A percentile compares a stretch with the other conserved stretches of the same genome.
phyloP scores from a whole-genome alignment of 805 yeast species.

The Blastobotrys robertii region DNA sequence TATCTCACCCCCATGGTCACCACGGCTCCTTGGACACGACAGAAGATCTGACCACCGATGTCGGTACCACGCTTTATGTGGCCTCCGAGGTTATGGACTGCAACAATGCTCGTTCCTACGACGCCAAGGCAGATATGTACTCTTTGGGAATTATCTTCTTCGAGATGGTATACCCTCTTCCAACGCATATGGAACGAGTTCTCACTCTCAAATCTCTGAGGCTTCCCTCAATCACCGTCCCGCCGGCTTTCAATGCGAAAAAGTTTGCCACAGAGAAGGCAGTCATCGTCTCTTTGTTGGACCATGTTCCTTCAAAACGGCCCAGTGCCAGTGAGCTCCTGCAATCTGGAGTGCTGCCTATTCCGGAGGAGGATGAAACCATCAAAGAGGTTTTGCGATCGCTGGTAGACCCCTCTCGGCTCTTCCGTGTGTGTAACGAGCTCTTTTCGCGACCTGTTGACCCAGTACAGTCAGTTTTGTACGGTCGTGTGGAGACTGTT shows the following conservation, averaged over 20 bases:
- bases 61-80: conserved; percentile 89
- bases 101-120: conserved; percentile 62
- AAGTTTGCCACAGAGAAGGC: conserved; percentile 50
- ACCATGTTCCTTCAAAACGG: conserved; percentile 68
- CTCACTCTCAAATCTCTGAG: conserved; percentile 60
- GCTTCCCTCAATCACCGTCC: conserved; percentile 51
- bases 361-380: conserved; percentile 80
- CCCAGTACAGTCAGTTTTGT: conserved; percentile 68
- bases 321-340: conserved; percentile 73
- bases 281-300: conserved; percentile 56
- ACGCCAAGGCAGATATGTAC: conserved; percentile 92
- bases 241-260: conserved; percentile 48
- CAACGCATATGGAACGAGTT: conserved; percentile 93
- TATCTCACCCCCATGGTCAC: too few relatives aligned
- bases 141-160: conserved; percentile 91
- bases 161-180: conserved; percentile 80
- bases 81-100: conserved; percentile 67
- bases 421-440: conserved; percentile 80
- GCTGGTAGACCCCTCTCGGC: conserved; percentile 81
- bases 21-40: conserved; percentile 22
- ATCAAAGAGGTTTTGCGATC: conserved; percentile 82
- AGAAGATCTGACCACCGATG: conserved; percentile 81
- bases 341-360: conserved; percentile 76
- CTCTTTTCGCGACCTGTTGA: conserved; percentile 78
- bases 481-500: conserved; percentile 39